Evolutionary conservation across 768 basidiomycete genomes (phyloP).

Genomic region (Scleroderma bovista): DNA sequence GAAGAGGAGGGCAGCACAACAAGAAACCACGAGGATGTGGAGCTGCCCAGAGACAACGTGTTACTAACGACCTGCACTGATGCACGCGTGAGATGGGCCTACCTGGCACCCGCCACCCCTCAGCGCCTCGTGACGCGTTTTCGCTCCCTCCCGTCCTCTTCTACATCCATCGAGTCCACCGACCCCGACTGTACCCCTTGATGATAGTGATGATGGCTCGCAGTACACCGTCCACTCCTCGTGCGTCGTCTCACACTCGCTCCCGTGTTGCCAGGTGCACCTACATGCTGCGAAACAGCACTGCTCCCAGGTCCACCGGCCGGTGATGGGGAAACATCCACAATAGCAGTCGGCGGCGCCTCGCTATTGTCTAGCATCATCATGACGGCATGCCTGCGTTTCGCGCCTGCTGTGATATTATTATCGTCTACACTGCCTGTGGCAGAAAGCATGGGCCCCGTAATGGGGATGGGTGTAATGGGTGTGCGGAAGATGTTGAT

Average conservation of each 20-base stretch:
- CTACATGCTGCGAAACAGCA: too few species aligned
- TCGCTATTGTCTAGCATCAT: conserved; percentile 59
- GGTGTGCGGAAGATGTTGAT: conserved; percentile 23
- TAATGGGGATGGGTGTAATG: conserved; percentile 11
- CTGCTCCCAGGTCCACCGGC: conserved; percentile 10
- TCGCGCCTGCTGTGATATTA: conserved; percentile 50
- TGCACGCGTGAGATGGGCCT: not conserved
- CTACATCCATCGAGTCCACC: conserved; percentile 64
- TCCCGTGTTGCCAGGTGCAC: conserved; percentile 11
- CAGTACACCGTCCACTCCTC: conserved; percentile 41
- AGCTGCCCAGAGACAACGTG: too few species aligned
- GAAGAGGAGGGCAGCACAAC: too few species aligned
- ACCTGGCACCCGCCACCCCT: not conserved
- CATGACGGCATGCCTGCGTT: conserved; percentile 76
- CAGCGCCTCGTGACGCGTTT: conserved; percentile 68
- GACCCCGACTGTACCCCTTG: conserved; percentile 27
- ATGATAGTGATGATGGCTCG: conserved; percentile 35
- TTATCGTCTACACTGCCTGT: not conserved
- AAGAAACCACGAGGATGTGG: too few species aligned
- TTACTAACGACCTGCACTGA: too few species aligned
- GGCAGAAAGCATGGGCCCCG: conserved; percentile 20
- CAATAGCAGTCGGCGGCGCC: conserved; percentile 27
- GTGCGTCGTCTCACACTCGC: conserved; percentile 50
- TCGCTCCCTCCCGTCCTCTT: conserved; percentile 70
- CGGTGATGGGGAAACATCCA: conserved; percentile 27